Evolutionary conservation across 495 filamentous ascomycete genomes (phyloP).

Genomic region (Choiromyces venosus): DNA sequence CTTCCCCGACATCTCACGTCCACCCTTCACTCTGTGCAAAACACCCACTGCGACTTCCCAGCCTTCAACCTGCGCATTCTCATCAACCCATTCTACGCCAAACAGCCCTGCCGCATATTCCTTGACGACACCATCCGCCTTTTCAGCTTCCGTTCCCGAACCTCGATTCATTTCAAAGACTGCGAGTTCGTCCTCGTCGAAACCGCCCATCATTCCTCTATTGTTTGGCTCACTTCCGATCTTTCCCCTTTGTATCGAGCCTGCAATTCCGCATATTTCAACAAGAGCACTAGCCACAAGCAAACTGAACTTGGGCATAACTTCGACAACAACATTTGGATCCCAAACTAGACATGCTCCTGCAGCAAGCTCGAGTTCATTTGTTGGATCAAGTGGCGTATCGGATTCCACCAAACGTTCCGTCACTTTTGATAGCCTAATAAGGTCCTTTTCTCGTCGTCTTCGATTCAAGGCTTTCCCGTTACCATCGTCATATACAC

Average conservation of each 20-base stretch:
- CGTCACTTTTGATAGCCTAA: conserved; percentile 8
- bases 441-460: conserved; percentile 19
- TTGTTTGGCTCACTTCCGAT: conserved; percentile 8
- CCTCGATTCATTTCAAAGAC: conserved; percentile 20
- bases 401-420: conserved; percentile 31
- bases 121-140: conserved; percentile 28
- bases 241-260: conserved; percentile 26
- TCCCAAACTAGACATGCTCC: conserved; percentile 29
- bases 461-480: conserved; percentile 12
- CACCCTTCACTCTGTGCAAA: conserved; percentile 27
- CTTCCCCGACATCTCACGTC: conserved; percentile 32
- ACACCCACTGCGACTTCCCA: conserved; percentile 39
- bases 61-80: conserved; percentile 37
- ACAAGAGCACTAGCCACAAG: conserved; percentile 33
- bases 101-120: conserved; percentile 36
- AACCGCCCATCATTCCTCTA: conserved; percentile 16
- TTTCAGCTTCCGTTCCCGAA: conserved; percentile 6
- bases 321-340: conserved; percentile 17
- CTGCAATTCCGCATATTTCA: conserved; percentile 33
- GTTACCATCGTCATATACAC: background rate
- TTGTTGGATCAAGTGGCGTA: conserved; percentile 31
- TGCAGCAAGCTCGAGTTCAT: conserved; percentile 23
- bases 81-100: conserved; percentile 35
- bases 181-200: conserved; percentile 39
- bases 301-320: conserved; percentile 34